Percentiles rank a stretch among this genome's conserved stretches.
Evolutionary conservation across 345 rosid species (phyloP).

Genomic region (Boechera divaricarpa): DNA sequence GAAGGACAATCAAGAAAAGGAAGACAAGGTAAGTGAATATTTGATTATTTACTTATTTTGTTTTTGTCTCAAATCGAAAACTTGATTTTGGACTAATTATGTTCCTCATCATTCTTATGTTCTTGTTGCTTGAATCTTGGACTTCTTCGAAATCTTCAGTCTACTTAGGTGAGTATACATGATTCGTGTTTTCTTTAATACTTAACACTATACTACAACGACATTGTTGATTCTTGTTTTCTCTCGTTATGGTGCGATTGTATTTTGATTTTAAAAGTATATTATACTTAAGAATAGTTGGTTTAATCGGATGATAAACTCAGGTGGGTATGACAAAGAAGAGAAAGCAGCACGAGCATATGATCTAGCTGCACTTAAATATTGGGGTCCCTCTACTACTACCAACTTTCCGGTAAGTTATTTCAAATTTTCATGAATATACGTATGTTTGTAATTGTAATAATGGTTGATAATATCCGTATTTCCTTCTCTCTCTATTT

Average conservation of each 20-base stretch:
- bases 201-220: too few species aligned
- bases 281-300: background rate
- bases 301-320: slow-evolving; percentile 7
- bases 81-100: slow-evolving; percentile 35
- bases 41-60: slow-evolving; percentile 38
- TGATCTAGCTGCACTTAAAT: slow-evolving; percentile 93
- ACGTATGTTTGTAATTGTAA: background rate
- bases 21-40: too few species aligned
- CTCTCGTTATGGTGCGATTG: too few species aligned
- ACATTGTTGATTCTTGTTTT: too few species aligned
- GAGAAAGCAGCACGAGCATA: slow-evolving; percentile 99
- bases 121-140: slow-evolving; percentile 38
- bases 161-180: too few species aligned
- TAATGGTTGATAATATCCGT: background rate
- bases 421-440: background rate
- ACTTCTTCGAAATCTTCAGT: too few species aligned
- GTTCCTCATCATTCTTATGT: slow-evolving; percentile 24
- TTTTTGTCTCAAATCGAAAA: background rate
- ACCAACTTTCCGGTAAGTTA: slow-evolving; percentile 83
- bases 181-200: too few species aligned
- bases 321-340: slow-evolving; percentile 99
- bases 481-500: background rate
- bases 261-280: too few species aligned
- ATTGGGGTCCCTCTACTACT: slow-evolving; percentile 98
- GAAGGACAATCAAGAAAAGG: too few species aligned